A percentile compares a stretch with the other conserved stretches of the same genome.
These are phyloP conservation scores for Erigeron canadensis DNA, from an alignment of 129 eudicot genomes.

Conservation along the genomic window DNA sequence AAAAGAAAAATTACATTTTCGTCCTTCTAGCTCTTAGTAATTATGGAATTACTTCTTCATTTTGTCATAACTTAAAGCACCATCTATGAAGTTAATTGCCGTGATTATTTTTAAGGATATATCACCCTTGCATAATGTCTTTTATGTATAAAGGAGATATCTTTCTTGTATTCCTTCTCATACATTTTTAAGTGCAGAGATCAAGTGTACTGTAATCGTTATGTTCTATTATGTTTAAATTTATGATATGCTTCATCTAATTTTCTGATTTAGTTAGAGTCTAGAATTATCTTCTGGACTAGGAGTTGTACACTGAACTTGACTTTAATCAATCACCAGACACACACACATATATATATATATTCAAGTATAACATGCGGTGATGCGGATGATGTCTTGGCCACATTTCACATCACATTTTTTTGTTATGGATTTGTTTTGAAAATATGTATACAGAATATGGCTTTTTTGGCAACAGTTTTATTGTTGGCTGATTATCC, in stretches of 20 bases:
- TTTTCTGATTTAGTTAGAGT: no score
- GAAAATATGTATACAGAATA: slow-evolving; percentile 4
- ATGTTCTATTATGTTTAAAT: no score
- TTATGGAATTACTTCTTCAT: no score
- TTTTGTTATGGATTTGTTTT: background rate
- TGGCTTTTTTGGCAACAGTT: background rate
- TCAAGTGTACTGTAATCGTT: background rate
- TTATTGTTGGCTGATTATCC: slow-evolving; percentile 3
- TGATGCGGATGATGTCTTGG: background rate
- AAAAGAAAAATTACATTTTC: no score
- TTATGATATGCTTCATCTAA: no score
- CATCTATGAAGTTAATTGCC: no score
- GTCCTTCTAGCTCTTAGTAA: no score
- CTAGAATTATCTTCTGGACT: no score
- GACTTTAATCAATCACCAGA: background rate
- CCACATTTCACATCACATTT: background rate
- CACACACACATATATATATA: no score
- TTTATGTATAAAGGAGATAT: background rate
- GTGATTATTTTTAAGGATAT: no score
- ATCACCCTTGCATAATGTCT: background rate
- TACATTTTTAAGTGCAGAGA: slow-evolving; percentile 12
- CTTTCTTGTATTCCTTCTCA: slow-evolving; percentile 11
- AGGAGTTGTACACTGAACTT: background rate
- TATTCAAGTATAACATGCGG: background rate
- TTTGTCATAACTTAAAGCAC: no score